A percentile compares a stretch with the other conserved stretches of the same genome.
Conservation (phyloP, 257 asterid species). For the Avicennia marina region DNA sequence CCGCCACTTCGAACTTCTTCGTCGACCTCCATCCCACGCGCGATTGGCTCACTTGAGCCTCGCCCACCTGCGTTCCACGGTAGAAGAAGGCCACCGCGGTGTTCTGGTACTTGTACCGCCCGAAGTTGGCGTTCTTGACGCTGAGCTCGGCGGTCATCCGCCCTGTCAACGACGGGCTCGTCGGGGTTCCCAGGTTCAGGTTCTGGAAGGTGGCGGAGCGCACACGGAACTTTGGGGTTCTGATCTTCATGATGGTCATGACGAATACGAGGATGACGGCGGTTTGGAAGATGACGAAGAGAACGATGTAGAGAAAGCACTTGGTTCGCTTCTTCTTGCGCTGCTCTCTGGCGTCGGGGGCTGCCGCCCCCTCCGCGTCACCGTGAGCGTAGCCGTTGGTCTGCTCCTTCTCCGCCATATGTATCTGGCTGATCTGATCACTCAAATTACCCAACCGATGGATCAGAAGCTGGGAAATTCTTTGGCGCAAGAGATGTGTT, state of each 20-base stretch:
- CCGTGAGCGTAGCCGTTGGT: not conserved
- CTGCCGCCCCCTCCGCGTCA: slow-evolving; percentile 7
- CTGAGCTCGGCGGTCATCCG: slow-evolving; percentile 24
- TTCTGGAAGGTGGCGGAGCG: slow-evolving; percentile 8
- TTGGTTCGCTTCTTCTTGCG: slow-evolving; percentile 23
- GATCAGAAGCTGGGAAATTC: no score
- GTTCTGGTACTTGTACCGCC: slow-evolving; percentile 19
- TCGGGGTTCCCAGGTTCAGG: not conserved
- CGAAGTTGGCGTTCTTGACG: slow-evolving; percentile 33
- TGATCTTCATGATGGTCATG: slow-evolving; percentile 22
- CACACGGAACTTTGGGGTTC: slow-evolving; percentile 27
- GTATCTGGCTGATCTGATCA: no score
- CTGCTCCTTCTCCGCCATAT: slow-evolving; percentile 12
- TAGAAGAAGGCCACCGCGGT: slow-evolving; percentile 18
- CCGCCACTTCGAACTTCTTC: slow-evolving; percentile 17
- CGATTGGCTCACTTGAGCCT: slow-evolving; percentile 2
- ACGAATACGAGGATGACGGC: slow-evolving; percentile 20
- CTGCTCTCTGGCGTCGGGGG: slow-evolving; percentile 4
- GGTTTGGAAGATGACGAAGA: slow-evolving; percentile 26
- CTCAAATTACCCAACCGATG: no score
- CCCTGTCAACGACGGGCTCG: slow-evolving; percentile 11
- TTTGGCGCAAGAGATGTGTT: no score
- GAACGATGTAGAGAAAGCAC: slow-evolving; percentile 17
- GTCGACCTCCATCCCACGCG: slow-evolving; percentile 18
- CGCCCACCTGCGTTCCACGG: slow-evolving; percentile 19